Evolutionary conservation across 306 rosid species (phyloP).

Genomic region (Cucurbita argyrosperma): DNA sequence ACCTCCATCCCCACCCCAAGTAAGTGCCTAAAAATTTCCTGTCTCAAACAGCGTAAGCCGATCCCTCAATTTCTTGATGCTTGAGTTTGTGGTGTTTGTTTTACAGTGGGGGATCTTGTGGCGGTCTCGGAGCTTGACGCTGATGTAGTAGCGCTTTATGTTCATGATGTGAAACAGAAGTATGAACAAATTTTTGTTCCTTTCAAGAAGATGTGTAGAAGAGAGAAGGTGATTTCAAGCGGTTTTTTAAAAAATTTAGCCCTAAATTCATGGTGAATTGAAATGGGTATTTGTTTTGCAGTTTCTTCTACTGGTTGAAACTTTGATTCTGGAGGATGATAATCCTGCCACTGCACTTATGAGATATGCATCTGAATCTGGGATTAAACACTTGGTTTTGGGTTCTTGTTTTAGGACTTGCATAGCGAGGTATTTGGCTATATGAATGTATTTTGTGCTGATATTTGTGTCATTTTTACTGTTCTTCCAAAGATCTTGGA

Average conservation of each 20-base stretch:
- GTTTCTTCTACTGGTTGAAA: conserved; percentile 46
- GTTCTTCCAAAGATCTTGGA: background rate
- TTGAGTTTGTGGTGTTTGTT: conserved; percentile 5
- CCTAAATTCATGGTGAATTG: background rate
- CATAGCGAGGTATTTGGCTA: conserved; percentile 35
- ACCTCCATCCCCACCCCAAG: conserved; percentile 61
- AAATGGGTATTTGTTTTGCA: background rate
- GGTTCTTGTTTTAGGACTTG: conserved; percentile 52
- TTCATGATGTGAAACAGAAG: conserved; percentile 40
- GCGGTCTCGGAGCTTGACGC: conserved; percentile 46
- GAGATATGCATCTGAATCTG: conserved; percentile 39
- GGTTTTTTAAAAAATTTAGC: background rate
- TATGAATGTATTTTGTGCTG: background rate
- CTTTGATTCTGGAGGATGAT: conserved; percentile 66
- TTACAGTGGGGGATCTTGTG: conserved; percentile 48
- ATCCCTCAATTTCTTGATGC: background rate
- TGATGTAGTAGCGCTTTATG: conserved; percentile 34
- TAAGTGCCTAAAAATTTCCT: conserved; percentile 3
- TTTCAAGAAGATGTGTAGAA: conserved; percentile 40
- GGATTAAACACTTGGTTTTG: conserved; percentile 44
- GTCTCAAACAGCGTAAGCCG: background rate
- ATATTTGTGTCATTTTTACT: background rate
- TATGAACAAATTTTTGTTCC: conserved; percentile 53
- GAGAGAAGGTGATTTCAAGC: conserved; percentile 21
- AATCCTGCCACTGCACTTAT: conserved; percentile 61